Conservation (phyloP, 345 rosid genomes). For the Adansonia digitata region DNA sequence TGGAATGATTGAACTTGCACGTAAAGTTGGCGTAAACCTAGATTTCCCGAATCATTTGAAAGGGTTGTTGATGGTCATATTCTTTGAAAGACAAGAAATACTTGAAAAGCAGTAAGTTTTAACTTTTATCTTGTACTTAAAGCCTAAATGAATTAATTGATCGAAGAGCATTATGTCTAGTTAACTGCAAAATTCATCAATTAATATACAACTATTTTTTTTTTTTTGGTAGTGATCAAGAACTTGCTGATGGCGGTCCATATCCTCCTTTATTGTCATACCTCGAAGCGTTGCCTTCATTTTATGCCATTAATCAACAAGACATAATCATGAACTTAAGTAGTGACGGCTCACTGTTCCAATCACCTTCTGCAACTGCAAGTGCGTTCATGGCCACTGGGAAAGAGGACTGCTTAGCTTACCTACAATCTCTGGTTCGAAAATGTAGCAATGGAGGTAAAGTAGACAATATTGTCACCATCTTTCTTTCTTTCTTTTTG, state of each 20-base stretch:
- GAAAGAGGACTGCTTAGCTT: conserved; percentile 34
- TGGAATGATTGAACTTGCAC: conserved; percentile 47
- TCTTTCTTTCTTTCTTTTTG: background rate
- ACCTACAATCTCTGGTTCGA: conserved; percentile 41
- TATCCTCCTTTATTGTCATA: conserved; percentile 38
- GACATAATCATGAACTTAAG: conserved; percentile 19
- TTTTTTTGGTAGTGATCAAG: conserved; percentile 25
- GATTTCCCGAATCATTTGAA: conserved; percentile 17
- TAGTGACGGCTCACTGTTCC: conserved; percentile 50
- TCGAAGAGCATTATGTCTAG: background rate
- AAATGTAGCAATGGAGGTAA: conserved; percentile 43
- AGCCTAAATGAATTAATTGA: background rate
- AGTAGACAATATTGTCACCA: background rate
- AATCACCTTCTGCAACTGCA: conserved; percentile 72
- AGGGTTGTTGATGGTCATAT: conserved; percentile 16
- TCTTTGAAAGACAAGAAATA: conserved; percentile 21
- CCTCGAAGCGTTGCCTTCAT: conserved; percentile 40
- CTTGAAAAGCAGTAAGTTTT: background rate
- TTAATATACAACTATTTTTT: background rate
- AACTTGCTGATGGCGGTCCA: conserved; percentile 25
- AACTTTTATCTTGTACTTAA: background rate
- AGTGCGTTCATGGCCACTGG: conserved; percentile 51
- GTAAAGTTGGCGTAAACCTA: conserved; percentile 30
- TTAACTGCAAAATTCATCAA: background rate
- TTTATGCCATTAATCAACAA: conserved; percentile 20